Conservation (phyloP, 1,284 basidiomycete species). For the Boletus nobilissimus region DNA sequence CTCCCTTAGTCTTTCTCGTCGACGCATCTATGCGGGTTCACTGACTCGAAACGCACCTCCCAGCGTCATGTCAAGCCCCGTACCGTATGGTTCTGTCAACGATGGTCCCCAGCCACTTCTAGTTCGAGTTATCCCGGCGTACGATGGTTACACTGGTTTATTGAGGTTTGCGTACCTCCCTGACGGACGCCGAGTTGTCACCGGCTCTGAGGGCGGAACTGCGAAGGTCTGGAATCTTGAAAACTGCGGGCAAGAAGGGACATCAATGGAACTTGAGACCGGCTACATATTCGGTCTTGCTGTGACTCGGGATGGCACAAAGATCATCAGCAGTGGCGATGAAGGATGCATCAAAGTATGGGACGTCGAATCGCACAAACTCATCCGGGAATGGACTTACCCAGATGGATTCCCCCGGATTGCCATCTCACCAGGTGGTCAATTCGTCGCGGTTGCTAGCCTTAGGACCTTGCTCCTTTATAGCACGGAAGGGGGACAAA, state of each 20-base stretch:
- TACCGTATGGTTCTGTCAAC: too few relatives aligned
- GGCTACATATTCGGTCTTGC: neutral
- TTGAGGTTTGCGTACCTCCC: neutral
- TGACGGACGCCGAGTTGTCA: neutral
- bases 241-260: neutral
- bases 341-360: neutral
- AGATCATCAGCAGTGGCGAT: neutral
- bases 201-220: neutral
- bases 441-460: neutral
- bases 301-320: neutral
- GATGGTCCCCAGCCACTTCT: too few relatives aligned
- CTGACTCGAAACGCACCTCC: too few relatives aligned
- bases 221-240: neutral
- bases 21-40: too few relatives aligned
- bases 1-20: too few relatives aligned
- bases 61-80: too few relatives aligned
- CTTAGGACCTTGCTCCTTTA: neutral
- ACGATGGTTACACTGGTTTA: too few relatives aligned
- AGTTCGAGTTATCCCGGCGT: too few relatives aligned
- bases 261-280: neutral
- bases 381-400: neutral
- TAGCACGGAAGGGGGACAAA: neutral
- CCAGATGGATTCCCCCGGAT: accelerated
- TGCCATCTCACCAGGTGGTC: neutral
- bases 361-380: neutral